A percentile compares a stretch with the other conserved stretches of the same genome.
Conservation (phyloP, 2,329 filamentous ascomycete species). For the Diplodia intermedia region DNA sequence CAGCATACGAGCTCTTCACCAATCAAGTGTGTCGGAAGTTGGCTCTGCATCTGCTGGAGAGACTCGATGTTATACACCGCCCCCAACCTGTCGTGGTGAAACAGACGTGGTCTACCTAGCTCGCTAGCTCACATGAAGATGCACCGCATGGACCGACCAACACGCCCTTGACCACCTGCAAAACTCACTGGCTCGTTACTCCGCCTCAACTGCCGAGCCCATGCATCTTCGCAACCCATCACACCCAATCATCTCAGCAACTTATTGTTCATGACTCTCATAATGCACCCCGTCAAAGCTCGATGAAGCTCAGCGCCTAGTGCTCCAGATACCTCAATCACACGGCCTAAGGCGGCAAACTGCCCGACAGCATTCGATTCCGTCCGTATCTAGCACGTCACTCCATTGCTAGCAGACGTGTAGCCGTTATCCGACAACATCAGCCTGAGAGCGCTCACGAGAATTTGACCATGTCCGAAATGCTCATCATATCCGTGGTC, state of each 20-base stretch:
- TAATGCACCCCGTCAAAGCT: neutral
- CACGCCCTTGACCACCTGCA: neutral
- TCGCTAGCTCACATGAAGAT: neutral
- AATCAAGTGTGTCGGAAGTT: no score
- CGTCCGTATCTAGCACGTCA: constrained; percentile 37
- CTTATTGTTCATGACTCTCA: neutral
- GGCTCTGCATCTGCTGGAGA: no score
- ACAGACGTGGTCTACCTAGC: neutral
- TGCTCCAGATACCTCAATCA: neutral
- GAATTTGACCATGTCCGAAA: no score
- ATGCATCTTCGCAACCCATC: neutral
- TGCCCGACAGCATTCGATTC: neutral
- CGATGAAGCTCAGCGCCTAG: neutral
- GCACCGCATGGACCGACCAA: constrained; percentile 9
- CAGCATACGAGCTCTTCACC: no score
- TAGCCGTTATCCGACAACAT: no score
- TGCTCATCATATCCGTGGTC: constrained; percentile 21
- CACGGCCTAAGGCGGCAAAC: neutral
- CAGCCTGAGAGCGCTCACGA: no score
- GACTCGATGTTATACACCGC: no score
- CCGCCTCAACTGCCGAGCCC: neutral
- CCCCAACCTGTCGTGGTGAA: neutral
- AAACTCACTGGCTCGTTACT: neutral
- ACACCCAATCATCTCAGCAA: neutral
- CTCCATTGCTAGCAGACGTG: no score